Conservation (phyloP, 331 rosid species). For the Malus hybrid region DNA sequence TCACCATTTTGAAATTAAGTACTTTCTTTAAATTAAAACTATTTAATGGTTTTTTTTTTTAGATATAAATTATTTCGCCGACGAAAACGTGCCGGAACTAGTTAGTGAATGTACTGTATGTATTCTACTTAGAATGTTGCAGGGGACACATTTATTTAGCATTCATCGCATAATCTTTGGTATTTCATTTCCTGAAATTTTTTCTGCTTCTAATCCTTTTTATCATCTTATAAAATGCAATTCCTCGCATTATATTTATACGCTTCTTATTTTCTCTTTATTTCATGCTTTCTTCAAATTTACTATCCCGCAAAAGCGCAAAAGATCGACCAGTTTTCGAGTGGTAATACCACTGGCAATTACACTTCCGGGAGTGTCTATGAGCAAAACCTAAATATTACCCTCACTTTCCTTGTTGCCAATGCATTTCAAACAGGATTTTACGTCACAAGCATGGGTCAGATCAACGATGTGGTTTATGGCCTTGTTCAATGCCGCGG, state of each 20-base stretch:
- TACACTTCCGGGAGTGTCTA: conserved; percentile 19
- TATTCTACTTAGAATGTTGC: too few species aligned
- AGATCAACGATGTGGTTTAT: conserved; percentile 8
- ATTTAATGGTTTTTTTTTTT: background rate
- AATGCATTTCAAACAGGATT: conserved; percentile 15
- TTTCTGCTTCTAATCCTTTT: background rate
- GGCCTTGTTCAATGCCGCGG: conserved; percentile 26
- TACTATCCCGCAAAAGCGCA: conserved; percentile 3
- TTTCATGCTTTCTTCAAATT: conserved; percentile 2
- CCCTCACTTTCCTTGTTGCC: conserved; percentile 15
- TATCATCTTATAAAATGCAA: conserved; percentile 5
- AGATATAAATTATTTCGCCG: background rate
- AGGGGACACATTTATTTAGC: background rate
- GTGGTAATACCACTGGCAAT: conserved; percentile 2
- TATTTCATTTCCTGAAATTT: background rate
- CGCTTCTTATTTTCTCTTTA: conserved; percentile 7
- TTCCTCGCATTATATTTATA: background rate
- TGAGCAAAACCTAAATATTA: conserved; percentile 15
- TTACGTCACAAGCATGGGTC: conserved; percentile 2
- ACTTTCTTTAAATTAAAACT: background rate
- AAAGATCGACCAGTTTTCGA: background rate
- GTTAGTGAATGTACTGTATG: background rate
- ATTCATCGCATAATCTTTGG: background rate
- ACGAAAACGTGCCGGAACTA: background rate
- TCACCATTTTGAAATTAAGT: background rate